phyloP scores from a whole-genome alignment of 2,329 filamentous ascomycete species.

The Xylariaceae sp. region DNA sequence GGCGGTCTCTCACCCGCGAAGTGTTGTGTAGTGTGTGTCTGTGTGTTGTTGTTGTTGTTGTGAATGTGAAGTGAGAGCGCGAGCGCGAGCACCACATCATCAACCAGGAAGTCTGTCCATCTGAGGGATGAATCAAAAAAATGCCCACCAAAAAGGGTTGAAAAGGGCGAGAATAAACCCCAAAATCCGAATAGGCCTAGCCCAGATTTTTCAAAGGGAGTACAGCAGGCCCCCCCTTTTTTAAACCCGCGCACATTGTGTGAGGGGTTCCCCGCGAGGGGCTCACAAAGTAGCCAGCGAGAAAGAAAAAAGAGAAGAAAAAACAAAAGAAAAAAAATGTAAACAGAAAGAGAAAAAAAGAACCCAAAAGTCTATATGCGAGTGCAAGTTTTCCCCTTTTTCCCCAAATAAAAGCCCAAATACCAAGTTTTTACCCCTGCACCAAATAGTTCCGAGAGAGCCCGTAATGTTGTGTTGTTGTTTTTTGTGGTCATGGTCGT shows the following conservation, averaged over 20 bases:
- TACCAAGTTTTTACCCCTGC: constrained; percentile 29
- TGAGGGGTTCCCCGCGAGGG: constrained; percentile 24
- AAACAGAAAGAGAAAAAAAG: constrained; percentile 22
- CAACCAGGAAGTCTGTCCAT: background rate
- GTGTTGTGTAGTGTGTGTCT: background rate
- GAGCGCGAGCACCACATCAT: background rate
- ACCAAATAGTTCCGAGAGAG: constrained; percentile 21
- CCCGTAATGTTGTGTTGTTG: constrained; percentile 9
- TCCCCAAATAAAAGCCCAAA: constrained; percentile 20
- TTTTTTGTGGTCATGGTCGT: constrained; percentile 18
- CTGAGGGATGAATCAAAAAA: background rate
- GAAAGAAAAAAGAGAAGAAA: constrained; percentile 23
- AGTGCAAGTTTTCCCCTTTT: constrained; percentile 25
- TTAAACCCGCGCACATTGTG: constrained; percentile 15
- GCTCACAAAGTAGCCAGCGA: constrained; percentile 20
- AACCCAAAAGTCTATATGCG: constrained; percentile 34
- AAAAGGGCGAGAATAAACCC: constrained; percentile 18
- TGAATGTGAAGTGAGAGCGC: background rate
- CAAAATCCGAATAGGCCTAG: constrained; percentile 21
- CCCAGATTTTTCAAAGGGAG: constrained; percentile 26
- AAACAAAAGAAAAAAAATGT: constrained; percentile 26
- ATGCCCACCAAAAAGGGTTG: constrained; percentile 4
- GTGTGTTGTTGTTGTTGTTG: background rate
- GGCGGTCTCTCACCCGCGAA: too few species aligned
- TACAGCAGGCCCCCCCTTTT: constrained; percentile 20